These are phyloP conservation scores for Globisporangium abappressorium DNA, from an alignment of 352 stramenopile genomes.

Conservation along the genomic window DNA sequence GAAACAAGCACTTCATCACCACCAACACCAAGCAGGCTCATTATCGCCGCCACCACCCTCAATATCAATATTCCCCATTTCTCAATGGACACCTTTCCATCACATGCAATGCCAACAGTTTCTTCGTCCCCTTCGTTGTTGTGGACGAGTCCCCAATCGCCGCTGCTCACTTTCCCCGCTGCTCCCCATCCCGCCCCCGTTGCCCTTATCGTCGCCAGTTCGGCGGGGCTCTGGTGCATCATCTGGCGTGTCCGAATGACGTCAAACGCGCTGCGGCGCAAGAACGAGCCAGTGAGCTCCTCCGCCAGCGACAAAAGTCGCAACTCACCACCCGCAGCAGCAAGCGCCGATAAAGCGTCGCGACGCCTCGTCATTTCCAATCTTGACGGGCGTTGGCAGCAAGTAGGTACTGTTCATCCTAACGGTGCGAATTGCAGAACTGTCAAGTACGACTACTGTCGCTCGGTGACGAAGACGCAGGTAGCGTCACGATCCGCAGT, in stretches of 20 bases:
- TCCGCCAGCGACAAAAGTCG: neutral
- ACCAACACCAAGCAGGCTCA: neutral
- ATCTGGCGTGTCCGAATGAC: constrained; percentile 14
- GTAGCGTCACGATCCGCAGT: constrained; percentile 9
- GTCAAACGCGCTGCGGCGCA: constrained; percentile 14
- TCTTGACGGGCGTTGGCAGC: neutral
- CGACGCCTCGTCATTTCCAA: constrained; percentile 10
- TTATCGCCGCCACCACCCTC: neutral
- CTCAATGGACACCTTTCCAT: neutral
- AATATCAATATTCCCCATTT: neutral
- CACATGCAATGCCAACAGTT: neutral
- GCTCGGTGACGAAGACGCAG: constrained; percentile 6
- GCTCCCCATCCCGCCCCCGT: neutral
- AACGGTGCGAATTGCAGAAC: neutral
- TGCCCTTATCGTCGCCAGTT: neutral
- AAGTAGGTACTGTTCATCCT: neutral
- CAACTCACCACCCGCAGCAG: neutral
- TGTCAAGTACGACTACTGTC: neutral
- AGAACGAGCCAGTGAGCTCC: constrained; percentile 12
- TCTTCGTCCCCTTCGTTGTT: neutral
- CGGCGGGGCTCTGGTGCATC: constrained; percentile 3
- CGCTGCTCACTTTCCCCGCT: neutral
- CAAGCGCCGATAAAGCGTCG: neutral
- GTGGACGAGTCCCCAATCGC: neutral
- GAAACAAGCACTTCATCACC: neutral